Base-by-base conservation (phyloP, 208 protist genomes). In the Dictyostelium gargantuum region DNA sequence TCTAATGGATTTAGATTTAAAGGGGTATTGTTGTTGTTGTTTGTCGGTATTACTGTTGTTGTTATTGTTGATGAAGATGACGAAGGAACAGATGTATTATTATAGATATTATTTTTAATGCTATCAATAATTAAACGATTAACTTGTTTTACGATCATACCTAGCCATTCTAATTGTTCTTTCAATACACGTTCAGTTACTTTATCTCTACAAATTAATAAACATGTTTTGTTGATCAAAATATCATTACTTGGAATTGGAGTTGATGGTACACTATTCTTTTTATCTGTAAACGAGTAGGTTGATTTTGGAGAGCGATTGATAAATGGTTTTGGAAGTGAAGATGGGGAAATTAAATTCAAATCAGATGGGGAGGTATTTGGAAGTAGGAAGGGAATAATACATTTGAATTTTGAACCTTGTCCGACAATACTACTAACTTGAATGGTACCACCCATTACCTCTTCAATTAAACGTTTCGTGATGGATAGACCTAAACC, bases 401-500 rank as follows among this genome's bases (percentile, higher is more conserved):
- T 82, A 48, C 93, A 94, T 29, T 61, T 91, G 48, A 95, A 95
- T 48, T 75, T 84, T n/a, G 76, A 73, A 21, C 93, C 93, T 23
- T 54, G 32, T 2, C 93, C 91, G 19, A 93, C 81, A 0, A 50
- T 77, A 54, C 54, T 84, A 6, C 52, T 81, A 2, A 96, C 52
- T 38, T 86, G 46, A 21, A 96, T 75, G 5, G 48, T 70, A 17
- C 94, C 95, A 73, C 72, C 61, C 75, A 91, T 91, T 6, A 96
- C 61, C 23, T 95, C 66, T 68, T 58, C 56, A 35, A 96, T 94
- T n/a, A 96, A 54, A 46, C 89, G 50, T 74, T 95, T 93, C 21
- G 82, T 91, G 2, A 97, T 95, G 26, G 93, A 72, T 13, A 97
- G 56, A 26, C 95, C 95, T 0, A 97, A 56, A 32, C 96, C 96